Evolutionary conservation across 2,329 filamentous ascomycete species (phyloP).

Genomic region (Hymenoscyphus salicellus): DNA sequence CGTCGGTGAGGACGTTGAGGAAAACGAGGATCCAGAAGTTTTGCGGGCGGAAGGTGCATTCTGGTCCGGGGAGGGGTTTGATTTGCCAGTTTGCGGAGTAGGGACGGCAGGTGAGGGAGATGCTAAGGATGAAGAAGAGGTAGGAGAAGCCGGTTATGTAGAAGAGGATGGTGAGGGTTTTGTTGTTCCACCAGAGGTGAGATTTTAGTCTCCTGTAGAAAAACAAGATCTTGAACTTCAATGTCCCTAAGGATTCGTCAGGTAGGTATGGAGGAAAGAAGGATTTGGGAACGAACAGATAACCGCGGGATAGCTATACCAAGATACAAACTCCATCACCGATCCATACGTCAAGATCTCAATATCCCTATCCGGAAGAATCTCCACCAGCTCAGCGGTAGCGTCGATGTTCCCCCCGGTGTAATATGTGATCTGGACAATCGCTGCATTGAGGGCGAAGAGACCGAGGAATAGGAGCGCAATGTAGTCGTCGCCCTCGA

Average conservation of each 20-base stretch:
- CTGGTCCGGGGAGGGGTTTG: neutral
- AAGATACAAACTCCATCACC: slow-evolving; percentile 7
- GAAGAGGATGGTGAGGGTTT: neutral
- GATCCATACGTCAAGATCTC: neutral
- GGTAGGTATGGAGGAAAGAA: neutral
- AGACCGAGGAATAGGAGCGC: slow-evolving; percentile 37
- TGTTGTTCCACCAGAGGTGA: slow-evolving; percentile 2
- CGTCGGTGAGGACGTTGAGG: slow-evolving; percentile 34
- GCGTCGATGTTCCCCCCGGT: slow-evolving; percentile 4
- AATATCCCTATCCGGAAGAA: slow-evolving; percentile 1
- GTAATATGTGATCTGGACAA: slow-evolving; percentile 38
- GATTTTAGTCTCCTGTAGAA: slow-evolving; percentile 3
- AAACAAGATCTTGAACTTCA: slow-evolving; percentile 9
- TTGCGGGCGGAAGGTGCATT: slow-evolving; percentile 2
- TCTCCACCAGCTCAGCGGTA: slow-evolving; percentile 2
- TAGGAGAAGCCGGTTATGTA: neutral
- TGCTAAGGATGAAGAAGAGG: neutral
- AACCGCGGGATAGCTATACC: slow-evolving; percentile 2
- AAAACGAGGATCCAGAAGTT: slow-evolving; percentile 10
- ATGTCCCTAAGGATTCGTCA: neutral
- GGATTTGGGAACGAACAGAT: too few species aligned
- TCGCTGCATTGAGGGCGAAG: slow-evolving; percentile 38
- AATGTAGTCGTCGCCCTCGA: slow-evolving; percentile 42
- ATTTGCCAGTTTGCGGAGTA: slow-evolving; percentile 11
- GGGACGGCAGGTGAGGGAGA: slow-evolving; percentile 6